These are phyloP conservation scores for Leccinum cinnamomeum DNA, from an alignment of 1,284 basidiomycete genomes.

Conservation along the genomic window DNA sequence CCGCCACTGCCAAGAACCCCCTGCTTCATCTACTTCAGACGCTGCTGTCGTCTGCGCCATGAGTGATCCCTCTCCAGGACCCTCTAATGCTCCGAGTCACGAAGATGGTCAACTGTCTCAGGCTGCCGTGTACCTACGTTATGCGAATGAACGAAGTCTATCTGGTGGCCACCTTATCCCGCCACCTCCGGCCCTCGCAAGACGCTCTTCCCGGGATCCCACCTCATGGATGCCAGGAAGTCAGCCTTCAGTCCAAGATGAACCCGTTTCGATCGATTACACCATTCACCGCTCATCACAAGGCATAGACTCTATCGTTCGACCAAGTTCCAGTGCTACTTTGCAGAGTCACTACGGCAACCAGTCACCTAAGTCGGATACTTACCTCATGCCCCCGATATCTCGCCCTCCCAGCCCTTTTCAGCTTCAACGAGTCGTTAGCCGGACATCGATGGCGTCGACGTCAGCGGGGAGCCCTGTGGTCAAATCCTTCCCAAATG, in stretches of 20 bases:
- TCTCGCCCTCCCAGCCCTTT: background rate
- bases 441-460: background rate
- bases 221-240: background rate
- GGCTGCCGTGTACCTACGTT: background rate
- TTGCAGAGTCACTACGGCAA: background rate
- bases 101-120: background rate
- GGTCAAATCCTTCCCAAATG: background rate
- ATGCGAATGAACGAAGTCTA: background rate
- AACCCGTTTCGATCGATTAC: background rate
- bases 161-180: background rate
- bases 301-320: background rate
- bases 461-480: background rate
- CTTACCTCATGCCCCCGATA: background rate
- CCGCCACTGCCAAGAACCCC: background rate
- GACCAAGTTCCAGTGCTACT: background rate
- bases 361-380: background rate
- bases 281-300: background rate
- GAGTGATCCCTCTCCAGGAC: background rate
- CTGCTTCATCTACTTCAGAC: background rate
- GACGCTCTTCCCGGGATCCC: background rate
- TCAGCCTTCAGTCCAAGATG: background rate
- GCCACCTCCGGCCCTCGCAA: background rate
- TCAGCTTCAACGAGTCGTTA: background rate
- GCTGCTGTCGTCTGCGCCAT: background rate
- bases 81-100: background rate